phyloP scores from a whole-genome alignment of 345 rosid species.

The Eucalyptus sp. region DNA sequence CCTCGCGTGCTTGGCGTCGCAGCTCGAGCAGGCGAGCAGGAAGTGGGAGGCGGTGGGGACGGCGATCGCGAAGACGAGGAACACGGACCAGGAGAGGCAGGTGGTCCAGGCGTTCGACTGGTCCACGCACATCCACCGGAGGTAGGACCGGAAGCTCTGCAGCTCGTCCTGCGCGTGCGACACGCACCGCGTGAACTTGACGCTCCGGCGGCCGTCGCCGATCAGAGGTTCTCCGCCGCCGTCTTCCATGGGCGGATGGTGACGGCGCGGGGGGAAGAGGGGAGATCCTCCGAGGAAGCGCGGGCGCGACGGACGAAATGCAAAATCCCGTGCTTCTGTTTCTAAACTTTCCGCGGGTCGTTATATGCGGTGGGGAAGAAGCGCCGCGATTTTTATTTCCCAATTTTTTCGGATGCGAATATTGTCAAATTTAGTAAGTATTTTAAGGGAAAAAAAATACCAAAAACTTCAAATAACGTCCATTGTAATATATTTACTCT shows the following conservation, averaged over 20 bases:
- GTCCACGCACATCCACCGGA: slow-evolving; percentile 86
- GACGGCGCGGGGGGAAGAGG: neutral
- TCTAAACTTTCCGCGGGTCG: too few species aligned
- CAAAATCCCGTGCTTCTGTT: neutral
- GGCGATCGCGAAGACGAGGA: slow-evolving; percentile 38
- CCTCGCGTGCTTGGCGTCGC: slow-evolving; percentile 56
- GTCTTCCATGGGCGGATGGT: slow-evolving; percentile 22
- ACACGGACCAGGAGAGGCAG: slow-evolving; percentile 67
- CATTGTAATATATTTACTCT: too few species aligned
- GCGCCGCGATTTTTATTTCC: neutral
- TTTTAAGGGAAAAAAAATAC: too few species aligned
- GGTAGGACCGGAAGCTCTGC: slow-evolving; percentile 56
- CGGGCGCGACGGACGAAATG: neutral
- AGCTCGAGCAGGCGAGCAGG: slow-evolving; percentile 63
- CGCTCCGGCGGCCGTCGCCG: neutral
- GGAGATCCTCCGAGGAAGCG: neutral
- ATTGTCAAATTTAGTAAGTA: neutral
- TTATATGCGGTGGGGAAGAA: neutral
- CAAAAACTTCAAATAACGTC: too few species aligned
- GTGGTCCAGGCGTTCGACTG: slow-evolving; percentile 51
- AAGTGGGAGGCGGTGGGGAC: slow-evolving; percentile 75
- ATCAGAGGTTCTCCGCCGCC: slow-evolving; percentile 18
- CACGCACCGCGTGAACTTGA: slow-evolving; percentile 26
- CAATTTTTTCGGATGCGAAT: neutral
- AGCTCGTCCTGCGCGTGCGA: slow-evolving; percentile 79